These are phyloP conservation scores for Wickerhamomyces bisporus DNA, from an alignment of 805 yeast genomes.

Conservation along the genomic window DNA sequence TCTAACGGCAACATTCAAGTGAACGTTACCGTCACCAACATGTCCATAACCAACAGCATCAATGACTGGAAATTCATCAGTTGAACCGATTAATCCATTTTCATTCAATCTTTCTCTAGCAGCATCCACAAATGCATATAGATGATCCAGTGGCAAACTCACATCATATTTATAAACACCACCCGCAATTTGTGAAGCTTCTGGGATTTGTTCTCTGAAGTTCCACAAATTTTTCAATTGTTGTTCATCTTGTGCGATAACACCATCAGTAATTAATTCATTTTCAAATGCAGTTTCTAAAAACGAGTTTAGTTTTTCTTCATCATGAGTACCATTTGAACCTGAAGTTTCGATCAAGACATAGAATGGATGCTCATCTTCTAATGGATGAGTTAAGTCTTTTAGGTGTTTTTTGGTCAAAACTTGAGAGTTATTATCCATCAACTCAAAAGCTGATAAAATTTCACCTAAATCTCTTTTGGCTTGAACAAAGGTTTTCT, in stretches of 20 bases:
- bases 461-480: constrained; percentile 77
- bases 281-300: constrained; percentile 81
- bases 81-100: constrained; percentile 56
- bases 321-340: constrained; percentile 89
- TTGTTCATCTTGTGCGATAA: constrained; percentile 91
- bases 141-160: constrained; percentile 75
- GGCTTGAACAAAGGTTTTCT: constrained; percentile 72
- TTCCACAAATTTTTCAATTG: constrained; percentile 82
- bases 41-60: constrained; percentile 97
- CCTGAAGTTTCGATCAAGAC: constrained; percentile 95
- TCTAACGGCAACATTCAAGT: constrained; percentile 87
- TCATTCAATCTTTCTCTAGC: constrained; percentile 56
- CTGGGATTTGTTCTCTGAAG: constrained; percentile 95
- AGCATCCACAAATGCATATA: constrained; percentile 80
- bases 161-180: constrained; percentile 98
- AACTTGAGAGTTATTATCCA: constrained; percentile 71
- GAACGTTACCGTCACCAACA: constrained; percentile 95
- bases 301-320: constrained; percentile 79
- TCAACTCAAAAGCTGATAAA: constrained; percentile 88
- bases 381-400: constrained; percentile 67
- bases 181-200: constrained; percentile 77
- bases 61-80: constrained; percentile 71
- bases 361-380: constrained; percentile 79
- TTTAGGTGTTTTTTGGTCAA: constrained; percentile 59
- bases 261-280: constrained; percentile 86